Evolutionary conservation across 2,329 filamentous ascomycete species (phyloP).

Genomic region (Fusarium cyanostomum): DNA sequence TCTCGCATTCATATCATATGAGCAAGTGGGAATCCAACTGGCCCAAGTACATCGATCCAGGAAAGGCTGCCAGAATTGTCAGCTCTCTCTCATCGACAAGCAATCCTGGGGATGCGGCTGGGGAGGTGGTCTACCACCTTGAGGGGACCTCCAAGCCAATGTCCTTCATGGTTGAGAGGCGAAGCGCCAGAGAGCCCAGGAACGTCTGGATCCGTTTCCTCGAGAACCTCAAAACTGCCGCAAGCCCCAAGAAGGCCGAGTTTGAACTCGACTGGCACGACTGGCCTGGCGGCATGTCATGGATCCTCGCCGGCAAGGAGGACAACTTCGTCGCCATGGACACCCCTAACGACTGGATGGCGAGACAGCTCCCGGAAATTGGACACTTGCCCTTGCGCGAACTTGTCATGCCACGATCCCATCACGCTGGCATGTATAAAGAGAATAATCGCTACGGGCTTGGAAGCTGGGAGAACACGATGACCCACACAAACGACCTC

Average conservation of each 20-base stretch:
- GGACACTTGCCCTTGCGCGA: slow-evolving; percentile 43
- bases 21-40: slow-evolving; percentile 32
- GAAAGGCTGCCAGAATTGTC: slow-evolving; percentile 29
- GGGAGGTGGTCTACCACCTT: slow-evolving; percentile 44
- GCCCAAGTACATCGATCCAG: slow-evolving; percentile 43
- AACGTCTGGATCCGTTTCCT: slow-evolving; percentile 32
- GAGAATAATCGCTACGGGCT: not conserved
- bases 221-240: slow-evolving; percentile 37
- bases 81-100: not conserved
- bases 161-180: slow-evolving; percentile 42
- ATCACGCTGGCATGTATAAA: slow-evolving; percentile 45
- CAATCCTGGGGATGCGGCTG: slow-evolving; percentile 33
- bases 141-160: slow-evolving; percentile 41
- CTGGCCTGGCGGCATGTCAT: slow-evolving; percentile 36
- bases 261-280: slow-evolving; percentile 25
- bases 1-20: slow-evolving; percentile 34
- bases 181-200: not conserved
- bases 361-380: slow-evolving; percentile 38
- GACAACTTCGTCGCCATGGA: slow-evolving; percentile 44
- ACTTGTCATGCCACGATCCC: slow-evolving; percentile 45
- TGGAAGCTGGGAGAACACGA: slow-evolving; percentile 26
- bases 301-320: slow-evolving; percentile 46
- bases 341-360: slow-evolving; percentile 45
- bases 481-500: slow-evolving; percentile 37
- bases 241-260: slow-evolving; percentile 12